Conservation (phyloP, 345 rosid species). For the Gossypium arboreum region DNA sequence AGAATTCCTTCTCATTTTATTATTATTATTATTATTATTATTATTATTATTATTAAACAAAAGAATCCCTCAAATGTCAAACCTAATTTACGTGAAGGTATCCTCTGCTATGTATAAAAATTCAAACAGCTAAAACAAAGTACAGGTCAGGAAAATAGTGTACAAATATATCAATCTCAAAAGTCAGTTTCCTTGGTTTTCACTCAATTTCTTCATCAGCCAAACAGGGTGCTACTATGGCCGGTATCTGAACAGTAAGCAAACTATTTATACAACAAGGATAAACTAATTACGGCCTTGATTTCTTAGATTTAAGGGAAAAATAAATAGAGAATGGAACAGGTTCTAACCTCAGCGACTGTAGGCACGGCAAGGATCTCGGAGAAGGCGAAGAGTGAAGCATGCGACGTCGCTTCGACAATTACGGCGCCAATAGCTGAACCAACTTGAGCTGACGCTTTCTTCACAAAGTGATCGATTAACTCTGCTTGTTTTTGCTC, state of each 20-base stretch:
- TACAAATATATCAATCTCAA: no score
- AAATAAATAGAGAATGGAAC: not conserved
- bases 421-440: conserved; percentile 48
- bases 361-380: conserved; percentile 74
- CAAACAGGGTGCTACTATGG: not conserved
- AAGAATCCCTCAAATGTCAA: not conserved
- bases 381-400: conserved; percentile 90
- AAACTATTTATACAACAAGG: not conserved
- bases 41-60: not conserved
- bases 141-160: not conserved
- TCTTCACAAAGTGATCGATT: conserved; percentile 59
- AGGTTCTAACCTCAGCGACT: conserved; percentile 37
- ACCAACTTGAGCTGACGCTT: conserved; percentile 49
- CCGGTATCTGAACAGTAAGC: not conserved
- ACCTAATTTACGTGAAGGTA: not conserved
- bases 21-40: not conserved
- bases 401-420: conserved; percentile 76
- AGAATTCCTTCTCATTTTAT: not conserved
- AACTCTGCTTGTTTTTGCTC: conserved; percentile 75
- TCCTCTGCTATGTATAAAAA: not conserved
- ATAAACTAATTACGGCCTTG: not conserved
- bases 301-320: not conserved
- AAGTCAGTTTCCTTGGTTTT: not conserved
- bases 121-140: not conserved
- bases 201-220: conserved; percentile 10